phyloP scores from a whole-genome alignment of 495 filamentous ascomycete species.

The Penicillium canariense region DNA sequence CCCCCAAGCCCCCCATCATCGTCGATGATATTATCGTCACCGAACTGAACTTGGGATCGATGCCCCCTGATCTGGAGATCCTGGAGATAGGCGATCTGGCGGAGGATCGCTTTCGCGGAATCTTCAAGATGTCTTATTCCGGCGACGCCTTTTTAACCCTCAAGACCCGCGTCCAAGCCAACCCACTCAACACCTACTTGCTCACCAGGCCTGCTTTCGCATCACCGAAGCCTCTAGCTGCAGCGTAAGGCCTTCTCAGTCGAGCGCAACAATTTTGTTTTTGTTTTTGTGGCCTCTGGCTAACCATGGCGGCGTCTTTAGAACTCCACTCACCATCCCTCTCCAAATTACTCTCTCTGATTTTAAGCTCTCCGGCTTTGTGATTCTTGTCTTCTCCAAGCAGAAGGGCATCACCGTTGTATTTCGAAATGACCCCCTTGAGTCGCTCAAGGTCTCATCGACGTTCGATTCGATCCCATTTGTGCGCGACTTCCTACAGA shows the following conservation, averaged over 20 bases:
- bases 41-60: constrained; percentile 90
- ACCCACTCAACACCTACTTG: constrained; percentile 93
- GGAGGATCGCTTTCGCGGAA: constrained; percentile 94
- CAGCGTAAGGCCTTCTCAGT: constrained; percentile 53
- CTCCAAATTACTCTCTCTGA: constrained; percentile 95
- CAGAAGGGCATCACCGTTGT: constrained; percentile 96
- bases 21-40: constrained; percentile 99
- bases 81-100: constrained; percentile 95
- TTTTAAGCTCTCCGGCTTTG: constrained; percentile 95
- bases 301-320: constrained; percentile 22
- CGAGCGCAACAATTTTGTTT: not conserved
- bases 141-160: constrained; percentile 94
- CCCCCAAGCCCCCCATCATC: constrained; percentile 96
- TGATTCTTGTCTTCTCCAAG: constrained; percentile 94
- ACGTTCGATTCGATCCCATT: constrained; percentile 99
- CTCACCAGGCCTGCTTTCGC: constrained; percentile 87
- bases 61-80: constrained; percentile 92
- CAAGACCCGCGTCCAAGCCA: constrained; percentile 93
- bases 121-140: constrained; percentile 98
- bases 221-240: constrained; percentile 89
- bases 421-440: constrained; percentile 95
- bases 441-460: constrained; percentile 96
- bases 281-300: not conserved
- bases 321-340: constrained; percentile 86
- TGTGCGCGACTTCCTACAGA: constrained; percentile 93